A percentile compares a stretch with the other conserved stretches of the same genome.
Conservation (phyloP, 345 rosid genomes). For the Angophora floribunda region DNA sequence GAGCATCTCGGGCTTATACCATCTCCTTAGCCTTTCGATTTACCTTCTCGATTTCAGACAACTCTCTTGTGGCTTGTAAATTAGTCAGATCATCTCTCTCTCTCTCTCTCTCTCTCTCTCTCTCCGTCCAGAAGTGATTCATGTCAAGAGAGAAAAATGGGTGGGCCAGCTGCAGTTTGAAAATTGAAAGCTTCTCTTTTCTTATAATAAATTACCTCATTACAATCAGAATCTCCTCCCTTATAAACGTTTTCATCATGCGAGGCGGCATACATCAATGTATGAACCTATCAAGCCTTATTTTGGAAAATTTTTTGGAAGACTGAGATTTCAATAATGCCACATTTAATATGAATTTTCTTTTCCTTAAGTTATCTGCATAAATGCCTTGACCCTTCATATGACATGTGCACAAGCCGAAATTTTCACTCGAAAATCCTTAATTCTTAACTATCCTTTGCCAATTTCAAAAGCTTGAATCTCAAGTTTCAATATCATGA, state of each 20-base stretch:
- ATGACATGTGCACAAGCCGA: background rate
- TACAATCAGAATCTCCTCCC: background rate
- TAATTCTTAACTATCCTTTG: background rate
- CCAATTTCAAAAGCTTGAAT: background rate
- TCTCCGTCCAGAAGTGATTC: background rate
- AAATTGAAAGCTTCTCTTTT: background rate
- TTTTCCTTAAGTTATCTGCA: background rate
- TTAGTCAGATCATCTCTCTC: background rate
- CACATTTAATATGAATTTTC: background rate
- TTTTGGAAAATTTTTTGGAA: background rate
- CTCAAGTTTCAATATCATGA: background rate
- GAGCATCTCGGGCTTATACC: background rate
- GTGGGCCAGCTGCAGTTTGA: background rate
- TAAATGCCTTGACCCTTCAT: background rate
- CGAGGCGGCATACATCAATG: background rate
- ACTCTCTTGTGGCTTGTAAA: background rate
- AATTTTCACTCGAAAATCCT: background rate
- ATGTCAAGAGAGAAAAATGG: background rate
- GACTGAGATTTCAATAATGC: background rate
- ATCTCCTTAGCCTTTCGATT: background rate
- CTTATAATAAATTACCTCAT: background rate
- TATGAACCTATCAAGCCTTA: background rate
- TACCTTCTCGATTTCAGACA: background rate
- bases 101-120: background rate
- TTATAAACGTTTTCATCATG: background rate